Evolutionary conservation across 441 rosid genomes (phyloP), one percentile per base, ranked within the genome.

Genomic region (Populus hybrid): DNA sequence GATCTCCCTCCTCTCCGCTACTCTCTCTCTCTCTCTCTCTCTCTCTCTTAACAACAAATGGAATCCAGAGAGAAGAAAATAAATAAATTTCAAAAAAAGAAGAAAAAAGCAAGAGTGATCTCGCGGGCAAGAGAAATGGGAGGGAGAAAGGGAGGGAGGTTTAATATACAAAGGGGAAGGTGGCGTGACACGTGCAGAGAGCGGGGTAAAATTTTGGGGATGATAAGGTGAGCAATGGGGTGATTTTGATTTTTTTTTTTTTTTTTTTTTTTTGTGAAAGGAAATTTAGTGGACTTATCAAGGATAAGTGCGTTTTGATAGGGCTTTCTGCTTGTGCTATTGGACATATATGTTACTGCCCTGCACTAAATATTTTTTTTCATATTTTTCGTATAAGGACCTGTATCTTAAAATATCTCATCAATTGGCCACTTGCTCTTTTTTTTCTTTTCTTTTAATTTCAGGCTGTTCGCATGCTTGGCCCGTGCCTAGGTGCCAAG

Each of bases 351-450:
- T 50, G 38, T 20, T 69, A 61, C 75, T 74, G 78, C 61, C 77
- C 69, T 73, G 67, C 40, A 8, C 40, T 36, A 26, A 21, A 18
- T 24, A 21, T 61, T 69, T 68, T 69, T 5, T 5, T 32, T 26
- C 30, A 16, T 26, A 34, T 30, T 80, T 71, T 3, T 71, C 10
- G 21, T 75, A 75, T 75, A 71, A 75, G 76, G 76, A 80, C 79
- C 7, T 46, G 46, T 10, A 66, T 32, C 20, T 74, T 61, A 3
- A 9, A 30, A 53, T 73, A 53, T 67, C 32, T 38, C 65, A 18
- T 16, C 7, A 10, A 67, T 63, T 42, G 9, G 4, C 59, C 65
- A 70, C 0, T 76, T 35, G 8, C 12, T 14, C 30, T n/a, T 6
- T 21, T 8, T 67, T 28, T 73, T 28, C n/a, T n/a, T 61, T 34